A percentile compares a stretch with the other conserved stretches of the same genome.
phyloP scores from a whole-genome alignment of 2,329 filamentous ascomycete species.

The Rhinocladiella similis region DNA sequence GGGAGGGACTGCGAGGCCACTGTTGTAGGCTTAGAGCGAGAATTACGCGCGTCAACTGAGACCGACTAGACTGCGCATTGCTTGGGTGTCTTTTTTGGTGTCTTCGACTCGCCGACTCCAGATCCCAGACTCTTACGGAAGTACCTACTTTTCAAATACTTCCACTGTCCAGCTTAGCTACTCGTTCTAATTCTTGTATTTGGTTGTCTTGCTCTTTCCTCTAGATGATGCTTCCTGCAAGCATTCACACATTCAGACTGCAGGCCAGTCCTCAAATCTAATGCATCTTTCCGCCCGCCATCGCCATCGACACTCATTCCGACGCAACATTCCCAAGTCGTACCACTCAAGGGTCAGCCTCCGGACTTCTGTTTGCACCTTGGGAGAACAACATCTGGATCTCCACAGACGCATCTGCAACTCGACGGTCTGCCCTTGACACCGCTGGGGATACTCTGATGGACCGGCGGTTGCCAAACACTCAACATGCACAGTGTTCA shows the following conservation, averaged over 20 bases:
- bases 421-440: not conserved
- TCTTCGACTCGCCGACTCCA: too few relatives aligned
- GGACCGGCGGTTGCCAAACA: slow-evolving; percentile 6
- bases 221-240: not conserved
- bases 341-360: not conserved
- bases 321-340: not conserved
- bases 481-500: slow-evolving; percentile 69
- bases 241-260: not conserved
- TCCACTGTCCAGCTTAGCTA: too few relatives aligned
- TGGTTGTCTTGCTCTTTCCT: not conserved
- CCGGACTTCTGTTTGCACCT: too few relatives aligned
- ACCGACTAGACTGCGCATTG: not conserved
- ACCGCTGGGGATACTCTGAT: slow-evolving; percentile 1
- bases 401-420: not conserved
- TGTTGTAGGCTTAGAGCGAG: not conserved
- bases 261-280: not conserved
- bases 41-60: slow-evolving; percentile 14
- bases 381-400: not conserved
- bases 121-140: too few relatives aligned
- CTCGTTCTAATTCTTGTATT: too few relatives aligned
- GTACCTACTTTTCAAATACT: too few relatives aligned
- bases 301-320: not conserved
- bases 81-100: not conserved
- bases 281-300: not conserved
- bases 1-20: not conserved